Conservation (phyloP, 2,329 filamentous ascomycete genomes). For the Elsinoe fawcettii region DNA sequence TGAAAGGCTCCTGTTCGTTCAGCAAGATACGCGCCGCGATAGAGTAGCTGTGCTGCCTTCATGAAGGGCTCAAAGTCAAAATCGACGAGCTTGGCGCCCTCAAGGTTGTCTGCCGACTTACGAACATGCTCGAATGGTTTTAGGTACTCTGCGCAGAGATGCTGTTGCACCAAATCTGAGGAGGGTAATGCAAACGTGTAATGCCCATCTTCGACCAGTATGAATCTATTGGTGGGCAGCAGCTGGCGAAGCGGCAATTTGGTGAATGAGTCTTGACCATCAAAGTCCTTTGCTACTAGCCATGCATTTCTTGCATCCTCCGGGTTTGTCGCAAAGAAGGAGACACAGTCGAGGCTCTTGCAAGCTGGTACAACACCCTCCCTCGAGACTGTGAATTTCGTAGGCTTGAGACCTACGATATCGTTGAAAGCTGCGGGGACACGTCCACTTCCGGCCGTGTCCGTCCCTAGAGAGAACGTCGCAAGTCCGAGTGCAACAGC, state of each 20-base stretch:
- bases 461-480: constrained; percentile 50
- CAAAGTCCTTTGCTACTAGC: constrained; percentile 35
- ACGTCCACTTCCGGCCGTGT: constrained; percentile 48
- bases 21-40: constrained; percentile 51
- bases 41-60: constrained; percentile 47
- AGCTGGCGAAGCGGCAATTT: background rate
- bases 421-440: constrained; percentile 49
- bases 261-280: background rate
- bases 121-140: background rate
- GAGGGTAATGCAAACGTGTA: background rate
- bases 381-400: constrained; percentile 45
- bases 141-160: constrained; percentile 1
- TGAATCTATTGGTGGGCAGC: background rate
- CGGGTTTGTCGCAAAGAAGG: constrained; percentile 45
- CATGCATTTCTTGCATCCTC: constrained; percentile 44
- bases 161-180: background rate
- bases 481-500: constrained; percentile 47
- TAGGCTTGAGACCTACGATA: constrained; percentile 44
- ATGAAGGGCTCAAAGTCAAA: constrained; percentile 46
- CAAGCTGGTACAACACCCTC: constrained; percentile 49
- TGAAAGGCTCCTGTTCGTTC: constrained; percentile 34
- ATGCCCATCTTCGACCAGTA: background rate
- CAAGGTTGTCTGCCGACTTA: background rate
- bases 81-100: constrained; percentile 38
- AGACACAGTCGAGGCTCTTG: constrained; percentile 50